Conservation (phyloP, 169 alveolate species). For the Plasmodium yoelii region DNA sequence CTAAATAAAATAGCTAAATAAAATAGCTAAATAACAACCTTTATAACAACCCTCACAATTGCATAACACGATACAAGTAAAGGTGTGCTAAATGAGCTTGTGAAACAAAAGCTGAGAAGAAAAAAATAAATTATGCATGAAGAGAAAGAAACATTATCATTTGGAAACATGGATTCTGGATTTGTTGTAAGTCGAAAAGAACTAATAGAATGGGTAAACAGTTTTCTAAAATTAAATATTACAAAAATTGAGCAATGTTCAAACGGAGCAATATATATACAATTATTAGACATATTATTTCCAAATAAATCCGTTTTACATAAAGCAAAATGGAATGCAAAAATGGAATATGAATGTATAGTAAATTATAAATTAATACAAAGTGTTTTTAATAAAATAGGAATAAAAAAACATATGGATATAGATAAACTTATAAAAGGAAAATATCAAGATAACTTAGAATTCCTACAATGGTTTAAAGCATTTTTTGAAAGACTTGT, state of each 20-base stretch:
- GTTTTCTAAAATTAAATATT: slow-evolving; percentile 87
- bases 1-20: too few species aligned
- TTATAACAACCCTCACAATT: neutral
- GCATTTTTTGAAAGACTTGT: slow-evolving; percentile 92
- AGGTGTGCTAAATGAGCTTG: neutral
- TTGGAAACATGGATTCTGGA: slow-evolving; percentile 92
- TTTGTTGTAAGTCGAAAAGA: slow-evolving; percentile 92
- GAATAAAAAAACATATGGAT: slow-evolving; percentile 93
- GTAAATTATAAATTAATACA: slow-evolving; percentile 95
- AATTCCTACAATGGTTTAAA: slow-evolving; percentile 97
- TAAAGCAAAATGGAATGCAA: slow-evolving; percentile 96
- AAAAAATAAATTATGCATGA: slow-evolving; percentile 9
- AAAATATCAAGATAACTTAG: slow-evolving; percentile 96
- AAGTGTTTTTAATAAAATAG: slow-evolving; percentile 93
- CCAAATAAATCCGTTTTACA: slow-evolving; percentile 89
- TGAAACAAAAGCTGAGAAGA: neutral
- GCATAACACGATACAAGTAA: neutral
- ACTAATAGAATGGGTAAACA: slow-evolving; percentile 93
- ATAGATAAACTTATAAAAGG: slow-evolving; percentile 94
- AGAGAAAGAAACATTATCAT: slow-evolving; percentile 20
- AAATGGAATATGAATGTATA: slow-evolving; percentile 95
- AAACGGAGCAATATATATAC: slow-evolving; percentile 96
- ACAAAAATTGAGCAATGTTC: slow-evolving; percentile 96
- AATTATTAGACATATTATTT: slow-evolving; percentile 93
- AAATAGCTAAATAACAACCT: too few species aligned